These are phyloP conservation scores for Lindgomyces ingoldianus DNA, from an alignment of 495 filamentous ascomycete genomes.

Conservation along the genomic window DNA sequence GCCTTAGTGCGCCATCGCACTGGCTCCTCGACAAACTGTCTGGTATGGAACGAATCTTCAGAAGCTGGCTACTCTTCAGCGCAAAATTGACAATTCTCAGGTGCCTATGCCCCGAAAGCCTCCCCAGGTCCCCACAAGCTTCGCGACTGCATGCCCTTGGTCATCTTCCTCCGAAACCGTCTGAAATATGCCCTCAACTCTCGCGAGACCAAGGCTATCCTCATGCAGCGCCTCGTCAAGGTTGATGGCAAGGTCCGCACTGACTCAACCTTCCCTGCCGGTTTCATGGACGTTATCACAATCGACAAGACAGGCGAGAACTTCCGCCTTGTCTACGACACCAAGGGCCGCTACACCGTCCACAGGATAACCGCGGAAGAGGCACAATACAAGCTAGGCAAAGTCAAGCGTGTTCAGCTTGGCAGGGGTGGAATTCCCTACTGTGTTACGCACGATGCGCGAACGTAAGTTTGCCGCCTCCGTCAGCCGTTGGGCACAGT, in stretches of 20 bases:
- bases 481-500: slow-evolving; percentile 99
- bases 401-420: slow-evolving; percentile 98
- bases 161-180: slow-evolving; percentile 98
- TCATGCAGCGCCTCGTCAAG: slow-evolving; percentile 99
- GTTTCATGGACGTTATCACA: slow-evolving; percentile 98
- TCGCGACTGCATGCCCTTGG: slow-evolving; percentile 96
- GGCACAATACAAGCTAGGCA: slow-evolving; percentile 98
- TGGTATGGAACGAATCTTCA: slow-evolving; percentile 49
- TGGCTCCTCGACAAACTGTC: slow-evolving; percentile 99
- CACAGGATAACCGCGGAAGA: slow-evolving; percentile 98
- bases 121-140: slow-evolving; percentile 98
- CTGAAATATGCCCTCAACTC: slow-evolving; percentile 99
- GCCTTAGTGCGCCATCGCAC: slow-evolving; percentile 95
- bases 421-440: slow-evolving; percentile 99
- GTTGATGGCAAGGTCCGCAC: slow-evolving; percentile 99
- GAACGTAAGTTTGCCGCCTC: slow-evolving; percentile 94
- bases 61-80: not conserved
- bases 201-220: slow-evolving; percentile 94
- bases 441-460: slow-evolving; percentile 99
- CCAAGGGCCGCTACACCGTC: slow-evolving; percentile 99
- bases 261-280: slow-evolving; percentile 93
- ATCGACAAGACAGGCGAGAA: slow-evolving; percentile 99
- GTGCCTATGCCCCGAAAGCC: slow-evolving; percentile 88
- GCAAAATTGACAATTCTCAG: slow-evolving; percentile 11
- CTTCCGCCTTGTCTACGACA: slow-evolving; percentile 99